phyloP scores from a whole-genome alignment of 768 basidiomycete genomes.

The Hortiboletus flavorubellus region DNA sequence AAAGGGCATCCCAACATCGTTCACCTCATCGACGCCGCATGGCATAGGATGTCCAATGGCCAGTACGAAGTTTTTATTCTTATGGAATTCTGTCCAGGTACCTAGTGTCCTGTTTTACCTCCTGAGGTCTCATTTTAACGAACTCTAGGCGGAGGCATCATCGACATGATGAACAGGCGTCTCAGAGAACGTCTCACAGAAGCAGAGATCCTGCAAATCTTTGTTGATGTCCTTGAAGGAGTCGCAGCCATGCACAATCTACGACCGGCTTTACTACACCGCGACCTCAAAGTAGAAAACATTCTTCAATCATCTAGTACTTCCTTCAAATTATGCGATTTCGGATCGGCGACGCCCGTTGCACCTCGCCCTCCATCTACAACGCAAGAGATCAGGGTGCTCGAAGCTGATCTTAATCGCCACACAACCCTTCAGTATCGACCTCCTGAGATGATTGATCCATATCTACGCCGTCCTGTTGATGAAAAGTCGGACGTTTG shows the following conservation, averaged over 20 bases:
- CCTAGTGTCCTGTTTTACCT: conserved; percentile 14
- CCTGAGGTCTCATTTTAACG: conserved; percentile 9
- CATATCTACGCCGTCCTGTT: conserved; percentile 74
- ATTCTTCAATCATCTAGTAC: conserved; percentile 85
- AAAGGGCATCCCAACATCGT: conserved; percentile 95
- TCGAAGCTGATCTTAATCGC: conserved; percentile 89
- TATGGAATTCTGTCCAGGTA: conserved; percentile 96
- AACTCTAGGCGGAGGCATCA: conserved; percentile 85
- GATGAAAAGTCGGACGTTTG: conserved; percentile 97
- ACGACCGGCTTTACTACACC: conserved; percentile 86
- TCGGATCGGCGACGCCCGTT: conserved; percentile 87
- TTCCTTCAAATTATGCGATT: conserved; percentile 95
- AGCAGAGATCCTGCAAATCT: conserved; percentile 95
- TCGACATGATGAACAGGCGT: conserved; percentile 99
- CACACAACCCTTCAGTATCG: conserved; percentile 97
- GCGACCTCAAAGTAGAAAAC: conserved; percentile 98
- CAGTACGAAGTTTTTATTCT: conserved; percentile 95
- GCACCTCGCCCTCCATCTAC: conserved; percentile 66
- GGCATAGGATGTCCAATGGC: conserved; percentile 79
- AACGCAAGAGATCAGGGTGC: conserved; percentile 77
- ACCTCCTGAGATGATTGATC: conserved; percentile 98
- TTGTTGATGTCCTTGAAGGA: conserved; percentile 96
- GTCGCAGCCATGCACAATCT: conserved; percentile 96
- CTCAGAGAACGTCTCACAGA: conserved; percentile 93
- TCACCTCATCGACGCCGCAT: conserved; percentile 93